Evolutionary conservation across 345 rosid genomes (phyloP).

Genomic region (Balakata baccata): DNA sequence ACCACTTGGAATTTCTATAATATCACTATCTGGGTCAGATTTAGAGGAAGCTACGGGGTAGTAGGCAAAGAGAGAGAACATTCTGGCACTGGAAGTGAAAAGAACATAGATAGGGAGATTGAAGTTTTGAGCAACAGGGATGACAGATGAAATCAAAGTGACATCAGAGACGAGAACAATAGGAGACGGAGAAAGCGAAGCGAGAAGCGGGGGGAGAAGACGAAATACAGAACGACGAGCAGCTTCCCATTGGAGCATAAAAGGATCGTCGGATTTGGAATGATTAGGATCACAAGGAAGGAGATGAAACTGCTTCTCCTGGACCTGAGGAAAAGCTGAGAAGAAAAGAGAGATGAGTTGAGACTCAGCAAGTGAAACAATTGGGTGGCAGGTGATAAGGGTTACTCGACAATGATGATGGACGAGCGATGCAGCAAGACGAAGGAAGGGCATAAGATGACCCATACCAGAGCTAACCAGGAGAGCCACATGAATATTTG

Average conservation of each 20-base stretch:
- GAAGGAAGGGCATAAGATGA: slow-evolving; percentile 45
- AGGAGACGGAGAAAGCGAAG: slow-evolving; percentile 22
- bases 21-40: slow-evolving; percentile 2
- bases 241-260: slow-evolving; percentile 32
- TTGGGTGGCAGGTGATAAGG: slow-evolving; percentile 34
- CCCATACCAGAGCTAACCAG: slow-evolving; percentile 47
- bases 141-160: slow-evolving; percentile 12
- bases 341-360: slow-evolving; percentile 30
- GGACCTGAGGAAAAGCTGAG: slow-evolving; percentile 30
- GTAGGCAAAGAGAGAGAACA: slow-evolving; percentile 22
- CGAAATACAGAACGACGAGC: slow-evolving; percentile 32
- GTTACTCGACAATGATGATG: slow-evolving; percentile 33
- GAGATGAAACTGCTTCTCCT: slow-evolving; percentile 23
- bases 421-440: slow-evolving; percentile 35
- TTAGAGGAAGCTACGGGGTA: slow-evolving; percentile 7
- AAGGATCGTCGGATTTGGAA: slow-evolving; percentile 31
- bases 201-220: slow-evolving; percentile 30
- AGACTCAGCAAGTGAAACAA: slow-evolving; percentile 39
- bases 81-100: slow-evolving; percentile 28
- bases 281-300: slow-evolving; percentile 15
- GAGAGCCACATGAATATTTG: slow-evolving; percentile 31
- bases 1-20: slow-evolving; percentile 34
- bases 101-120: slow-evolving; percentile 30
- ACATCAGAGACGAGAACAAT: slow-evolving; percentile 37
- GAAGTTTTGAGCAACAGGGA: slow-evolving; percentile 21